phyloP scores from a whole-genome alignment of 495 filamentous ascomycete species.

The Penicillium lagena region DNA sequence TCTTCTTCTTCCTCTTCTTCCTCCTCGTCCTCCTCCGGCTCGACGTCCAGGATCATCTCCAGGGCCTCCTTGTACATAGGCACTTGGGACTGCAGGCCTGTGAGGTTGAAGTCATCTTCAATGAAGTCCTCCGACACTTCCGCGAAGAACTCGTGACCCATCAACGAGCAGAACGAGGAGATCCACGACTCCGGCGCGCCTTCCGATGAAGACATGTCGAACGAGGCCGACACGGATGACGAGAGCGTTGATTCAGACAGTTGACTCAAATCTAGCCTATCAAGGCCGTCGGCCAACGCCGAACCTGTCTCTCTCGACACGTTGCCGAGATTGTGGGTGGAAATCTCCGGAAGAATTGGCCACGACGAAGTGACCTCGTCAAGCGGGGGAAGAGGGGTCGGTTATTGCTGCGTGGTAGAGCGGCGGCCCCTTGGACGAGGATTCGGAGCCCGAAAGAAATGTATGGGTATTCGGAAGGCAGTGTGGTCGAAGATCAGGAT shows the following conservation, averaged over 20 bases:
- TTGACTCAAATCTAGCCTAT: slow-evolving; percentile 47
- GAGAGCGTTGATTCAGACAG: slow-evolving; percentile 44
- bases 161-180: slow-evolving; percentile 86
- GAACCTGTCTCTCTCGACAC: slow-evolving; percentile 47
- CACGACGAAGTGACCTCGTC: slow-evolving; percentile 21
- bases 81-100: slow-evolving; percentile 88
- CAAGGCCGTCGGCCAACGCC: slow-evolving; percentile 46
- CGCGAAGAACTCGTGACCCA: slow-evolving; percentile 98
- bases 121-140: slow-evolving; percentile 99
- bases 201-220: slow-evolving; percentile 64
- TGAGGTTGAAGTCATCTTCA: slow-evolving; percentile 99
- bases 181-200: slow-evolving; percentile 94
- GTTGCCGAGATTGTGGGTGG: slow-evolving; percentile 34
- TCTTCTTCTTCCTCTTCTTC: slow-evolving; percentile 71
- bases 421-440: background rate
- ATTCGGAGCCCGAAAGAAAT: background rate
- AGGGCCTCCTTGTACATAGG: slow-evolving; percentile 98
- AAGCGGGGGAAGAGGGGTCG: slow-evolving; percentile 12
- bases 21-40: slow-evolving; percentile 87
- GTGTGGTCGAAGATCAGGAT: slow-evolving; percentile 6
- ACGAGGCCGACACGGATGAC: slow-evolving; percentile 40
- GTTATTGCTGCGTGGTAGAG: background rate
- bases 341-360: slow-evolving; percentile 9
- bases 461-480: background rate
- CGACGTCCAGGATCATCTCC: slow-evolving; percentile 98